Evolutionary conservation across 1,284 basidiomycete species (phyloP).

Genomic region (Mycosarcoma mackinlayi): DNA sequence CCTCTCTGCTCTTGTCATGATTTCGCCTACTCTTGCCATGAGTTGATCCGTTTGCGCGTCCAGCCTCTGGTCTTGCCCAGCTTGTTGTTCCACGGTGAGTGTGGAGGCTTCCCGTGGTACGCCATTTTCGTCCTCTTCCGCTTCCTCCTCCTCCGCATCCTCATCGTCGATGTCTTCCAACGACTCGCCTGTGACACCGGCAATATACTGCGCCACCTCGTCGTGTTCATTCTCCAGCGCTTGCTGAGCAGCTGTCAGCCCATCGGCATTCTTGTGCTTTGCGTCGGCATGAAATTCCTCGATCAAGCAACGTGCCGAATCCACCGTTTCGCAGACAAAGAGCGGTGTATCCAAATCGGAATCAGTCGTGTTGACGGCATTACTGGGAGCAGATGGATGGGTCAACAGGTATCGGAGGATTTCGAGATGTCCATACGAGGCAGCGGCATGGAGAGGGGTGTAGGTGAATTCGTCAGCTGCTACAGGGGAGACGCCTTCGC

Average conservation of each 20-base stretch:
- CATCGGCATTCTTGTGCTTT: constrained; percentile 55
- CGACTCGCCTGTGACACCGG: constrained; percentile 53
- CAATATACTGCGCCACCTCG: constrained; percentile 57
- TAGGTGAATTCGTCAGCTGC: constrained; percentile 60
- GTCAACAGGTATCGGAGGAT: constrained; percentile 58
- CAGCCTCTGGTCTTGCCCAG: constrained; percentile 29
- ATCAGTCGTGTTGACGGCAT: constrained; percentile 57
- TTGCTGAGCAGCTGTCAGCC: constrained; percentile 55
- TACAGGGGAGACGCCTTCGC: constrained; percentile 51
- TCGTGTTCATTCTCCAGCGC: constrained; percentile 57
- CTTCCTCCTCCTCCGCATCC: constrained; percentile 11
- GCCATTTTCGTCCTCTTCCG: constrained; percentile 38
- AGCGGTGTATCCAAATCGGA: constrained; percentile 65
- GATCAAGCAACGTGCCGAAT: constrained; percentile 55
- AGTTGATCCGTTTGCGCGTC: constrained; percentile 49
- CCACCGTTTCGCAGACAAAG: constrained; percentile 63
- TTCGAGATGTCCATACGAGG: constrained; percentile 61
- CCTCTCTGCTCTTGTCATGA: constrained; percentile 49
- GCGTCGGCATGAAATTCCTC: constrained; percentile 61
- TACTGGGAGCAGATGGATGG: constrained; percentile 39
- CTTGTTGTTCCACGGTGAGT: constrained; percentile 17
- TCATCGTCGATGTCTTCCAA: constrained; percentile 21
- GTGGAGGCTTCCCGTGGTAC: constrained; percentile 6
- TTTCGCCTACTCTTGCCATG: constrained; percentile 54
- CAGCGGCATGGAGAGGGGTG: constrained; percentile 66